phyloP scores from a whole-genome alignment of 169 alveolate genomes.

The Plasmodium coatneyi region DNA sequence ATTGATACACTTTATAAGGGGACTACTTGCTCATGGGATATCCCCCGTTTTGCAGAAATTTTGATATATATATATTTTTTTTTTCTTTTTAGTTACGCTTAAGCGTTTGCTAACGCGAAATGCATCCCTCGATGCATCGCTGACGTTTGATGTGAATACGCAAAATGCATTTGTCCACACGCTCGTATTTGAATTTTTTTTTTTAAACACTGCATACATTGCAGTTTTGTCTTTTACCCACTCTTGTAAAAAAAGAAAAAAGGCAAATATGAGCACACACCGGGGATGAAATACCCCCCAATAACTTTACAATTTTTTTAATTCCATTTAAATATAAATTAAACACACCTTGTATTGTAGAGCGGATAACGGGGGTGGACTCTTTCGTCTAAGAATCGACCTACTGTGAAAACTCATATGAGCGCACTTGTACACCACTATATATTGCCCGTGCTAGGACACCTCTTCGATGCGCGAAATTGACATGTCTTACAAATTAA shows the following conservation, averaged over 20 bases:
- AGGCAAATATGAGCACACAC: not conserved
- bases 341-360: not conserved
- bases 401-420: not conserved
- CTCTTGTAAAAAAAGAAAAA: not conserved
- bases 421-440: not conserved
- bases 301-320: not conserved
- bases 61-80: not conserved
- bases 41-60: not conserved
- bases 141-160: not conserved
- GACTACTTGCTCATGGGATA: not conserved
- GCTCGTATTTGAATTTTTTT: not conserved
- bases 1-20: not conserved
- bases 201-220: not conserved
- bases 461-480: not conserved
- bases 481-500: not conserved
- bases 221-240: not conserved
- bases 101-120: not conserved
- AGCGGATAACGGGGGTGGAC: not conserved
- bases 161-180: not conserved
- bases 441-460: not conserved
- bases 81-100: not conserved
- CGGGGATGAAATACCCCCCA: not conserved
- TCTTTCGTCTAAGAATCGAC: not conserved
- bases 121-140: constrained; percentile 1
- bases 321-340: not conserved